phyloP scores from a whole-genome alignment of 305 asterid species.

The Solanum hybrid region DNA sequence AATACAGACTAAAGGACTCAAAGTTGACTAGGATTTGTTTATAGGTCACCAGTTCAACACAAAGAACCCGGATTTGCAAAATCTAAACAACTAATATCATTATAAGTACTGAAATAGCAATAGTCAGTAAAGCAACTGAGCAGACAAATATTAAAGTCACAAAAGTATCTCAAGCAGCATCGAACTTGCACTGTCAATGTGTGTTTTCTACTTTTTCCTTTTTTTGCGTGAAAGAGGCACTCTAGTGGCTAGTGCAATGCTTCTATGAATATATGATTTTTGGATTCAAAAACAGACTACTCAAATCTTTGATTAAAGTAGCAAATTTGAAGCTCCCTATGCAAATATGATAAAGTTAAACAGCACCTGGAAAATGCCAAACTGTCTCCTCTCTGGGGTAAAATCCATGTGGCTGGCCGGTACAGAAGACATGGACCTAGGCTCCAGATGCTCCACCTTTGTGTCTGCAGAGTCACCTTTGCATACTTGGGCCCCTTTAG shows the following conservation, averaged over 20 bases:
- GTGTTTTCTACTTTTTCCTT: background rate
- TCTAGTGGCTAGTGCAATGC: background rate
- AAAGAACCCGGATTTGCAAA: background rate
- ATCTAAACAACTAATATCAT: background rate
- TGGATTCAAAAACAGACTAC: background rate
- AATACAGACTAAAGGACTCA: background rate
- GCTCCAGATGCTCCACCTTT: conserved; percentile 23
- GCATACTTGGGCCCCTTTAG: conserved; percentile 17
- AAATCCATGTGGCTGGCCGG: conserved; percentile 23
- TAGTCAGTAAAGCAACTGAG: background rate
- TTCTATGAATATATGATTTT: background rate
- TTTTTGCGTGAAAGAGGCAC: background rate
- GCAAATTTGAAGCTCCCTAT: background rate
- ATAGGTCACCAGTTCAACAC: background rate
- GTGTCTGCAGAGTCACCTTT: background rate
- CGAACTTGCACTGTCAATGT: background rate
- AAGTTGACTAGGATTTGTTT: background rate
- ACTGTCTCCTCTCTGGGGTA: conserved; percentile 21
- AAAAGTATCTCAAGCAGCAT: background rate
- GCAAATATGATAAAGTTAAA: conserved; percentile 11
- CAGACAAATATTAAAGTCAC: background rate
- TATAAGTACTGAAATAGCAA: background rate
- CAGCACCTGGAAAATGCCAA: conserved; percentile 37
- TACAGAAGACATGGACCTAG: conserved; percentile 24
- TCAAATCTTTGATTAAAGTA: background rate